Evolutionary conservation across 305 asterid species (phyloP), one percentile per base, ranked within the genome.

Genomic region (Rubia balearica): DNA sequence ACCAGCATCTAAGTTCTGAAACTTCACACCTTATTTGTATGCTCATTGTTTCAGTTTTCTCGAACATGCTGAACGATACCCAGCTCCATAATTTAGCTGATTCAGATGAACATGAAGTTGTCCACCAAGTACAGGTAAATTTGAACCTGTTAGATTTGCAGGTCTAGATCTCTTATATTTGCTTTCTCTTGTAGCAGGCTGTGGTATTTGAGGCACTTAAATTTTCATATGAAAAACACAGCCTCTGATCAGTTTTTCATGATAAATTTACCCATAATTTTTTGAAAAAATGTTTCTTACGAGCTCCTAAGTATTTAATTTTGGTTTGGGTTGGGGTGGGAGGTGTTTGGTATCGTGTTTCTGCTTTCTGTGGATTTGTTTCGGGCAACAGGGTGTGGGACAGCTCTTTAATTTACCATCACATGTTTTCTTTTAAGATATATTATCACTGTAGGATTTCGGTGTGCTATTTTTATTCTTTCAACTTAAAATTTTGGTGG

Each of bases 81-180:
- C 98, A 95, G 81, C 95, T 95, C 79, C 98, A 95, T 83, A 86
- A 90, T 72, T 83, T 95, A 80, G 97, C 98, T 51, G 98, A 95
- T 78, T 85, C 98, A 61, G 98, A 91, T 83, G 98, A 87, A 76
- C 85, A 86, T 73, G 99, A 95, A 85, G 80, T 86, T 79, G 97
- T 91, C 60, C 97, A 87, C 78, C 97, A 90, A 88, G 95, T 91
- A 66, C 99, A 91, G 98, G 98, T 91, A 76, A 64, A 51, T 45
- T 56, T 74, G 73, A 9, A 16, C 14, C n/a, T 55, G n/a, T 61
- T 61, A 12, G 14, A 62, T 62, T 45, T 30, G 69, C 69, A 65
- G n/a, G 13, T 57, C 70, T 16, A 24, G 30, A 27, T 49, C 61
- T 67, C 24, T 67, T 63, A 17, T 38, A 41, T 56, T 43, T 43